Evolutionary conservation across 2,329 filamentous ascomycete genomes (phyloP), one percentile per base, ranked within the genome.

Genomic region (Epichloe baconii): DNA sequence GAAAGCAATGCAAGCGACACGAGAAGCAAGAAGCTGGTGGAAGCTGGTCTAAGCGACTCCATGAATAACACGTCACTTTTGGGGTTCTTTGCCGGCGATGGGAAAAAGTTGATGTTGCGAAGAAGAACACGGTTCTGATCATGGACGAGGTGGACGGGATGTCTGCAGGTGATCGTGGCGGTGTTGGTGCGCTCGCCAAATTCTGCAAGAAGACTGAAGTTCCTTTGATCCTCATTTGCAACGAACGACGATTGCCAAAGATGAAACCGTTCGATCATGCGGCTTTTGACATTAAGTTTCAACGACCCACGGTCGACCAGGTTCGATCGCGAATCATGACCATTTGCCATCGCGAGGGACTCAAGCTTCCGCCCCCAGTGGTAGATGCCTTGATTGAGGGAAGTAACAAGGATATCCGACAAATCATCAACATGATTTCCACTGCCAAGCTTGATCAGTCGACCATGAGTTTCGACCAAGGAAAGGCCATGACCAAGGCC

Each of bases 141-240:
- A 97, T 98, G 93, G 93, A 98, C 60, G 93, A 98, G 68, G 93
- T 98, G 4, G 93, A 98, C 61, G 93, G 93, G 49, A 97, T 98
- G 93, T 97, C 91, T 54, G 90, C 88, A 37, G 93, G 93, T 63
- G 93, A 98, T 64, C 84, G 93, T 54, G 93, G 93, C 57, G 93
- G 93, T 66, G 93, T 98, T 46, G 93, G 90, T 48, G 93, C 93
- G 34, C 75, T 98, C 52, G 91, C 93, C 52, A 88, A 93, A 53
- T 85, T 95, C 50, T 96, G 91, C 75, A 95, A 87, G 71, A 96
- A 95, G 74, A 93, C 90, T 0, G 83, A 93, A 59, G 82, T 98
- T 23, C 93, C 93, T 1, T 84, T 98, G 64, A 97, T 98, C 58
- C 77, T 98, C 50, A 97, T 98, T 59, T 98, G 93, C 77, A 98